These are phyloP conservation scores for Colletotrichum cordylinicola DNA, from an alignment of 2,329 filamentous ascomycete species.

Conservation along the genomic window DNA sequence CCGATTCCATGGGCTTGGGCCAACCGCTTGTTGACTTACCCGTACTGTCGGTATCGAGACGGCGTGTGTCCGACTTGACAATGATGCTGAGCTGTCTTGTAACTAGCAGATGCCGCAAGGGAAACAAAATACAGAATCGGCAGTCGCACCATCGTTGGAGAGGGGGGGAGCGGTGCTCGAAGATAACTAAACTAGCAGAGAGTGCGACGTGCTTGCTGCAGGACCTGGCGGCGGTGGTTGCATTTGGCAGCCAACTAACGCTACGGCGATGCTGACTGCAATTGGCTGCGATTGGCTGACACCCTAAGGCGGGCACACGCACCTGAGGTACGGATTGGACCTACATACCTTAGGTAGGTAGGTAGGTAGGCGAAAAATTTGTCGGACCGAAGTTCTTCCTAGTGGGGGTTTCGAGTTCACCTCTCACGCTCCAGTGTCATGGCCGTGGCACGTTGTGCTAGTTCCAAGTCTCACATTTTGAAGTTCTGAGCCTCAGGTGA, in stretches of 20 bases:
- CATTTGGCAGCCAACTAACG: neutral
- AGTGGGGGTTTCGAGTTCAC: neutral
- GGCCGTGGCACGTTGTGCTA: neutral
- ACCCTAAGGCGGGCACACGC: too few species aligned
- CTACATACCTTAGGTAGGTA: neutral
- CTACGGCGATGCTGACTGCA: neutral
- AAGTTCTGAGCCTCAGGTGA: neutral
- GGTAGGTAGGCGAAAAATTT: neutral
- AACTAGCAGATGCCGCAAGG: neutral
- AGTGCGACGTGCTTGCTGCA: neutral
- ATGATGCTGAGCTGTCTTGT: neutral
- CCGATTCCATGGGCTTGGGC: conserved; percentile 2
- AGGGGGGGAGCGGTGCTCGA: neutral
- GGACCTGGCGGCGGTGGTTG: neutral
- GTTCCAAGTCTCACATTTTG: neutral
- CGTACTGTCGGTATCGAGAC: neutral
- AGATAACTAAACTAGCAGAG: neutral
- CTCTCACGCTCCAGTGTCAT: neutral
- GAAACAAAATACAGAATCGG: neutral
- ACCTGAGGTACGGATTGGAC: too few species aligned
- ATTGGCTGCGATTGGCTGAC: too few species aligned
- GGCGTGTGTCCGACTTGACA: neutral
- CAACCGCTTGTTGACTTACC: neutral
- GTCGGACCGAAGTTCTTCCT: neutral
- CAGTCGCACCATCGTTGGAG: neutral